Conservation (phyloP, 305 asterid genomes). For the Stenogyne calaminthoides region DNA sequence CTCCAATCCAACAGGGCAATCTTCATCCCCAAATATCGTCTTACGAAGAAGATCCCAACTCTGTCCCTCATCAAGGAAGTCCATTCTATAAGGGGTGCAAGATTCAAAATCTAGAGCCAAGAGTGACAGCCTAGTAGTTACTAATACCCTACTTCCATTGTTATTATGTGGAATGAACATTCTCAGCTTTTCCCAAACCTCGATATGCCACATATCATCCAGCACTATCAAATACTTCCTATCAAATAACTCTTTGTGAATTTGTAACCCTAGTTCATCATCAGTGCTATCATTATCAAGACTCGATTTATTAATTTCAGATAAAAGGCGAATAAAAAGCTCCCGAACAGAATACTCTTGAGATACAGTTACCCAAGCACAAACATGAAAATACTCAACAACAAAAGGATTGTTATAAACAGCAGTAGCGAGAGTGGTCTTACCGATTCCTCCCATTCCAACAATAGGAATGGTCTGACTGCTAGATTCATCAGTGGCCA, state of each 20-base stretch:
- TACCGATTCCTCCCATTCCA: slow-evolving; percentile 21
- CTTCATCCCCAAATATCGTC: background rate
- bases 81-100: slow-evolving; percentile 9
- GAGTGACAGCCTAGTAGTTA: slow-evolving; percentile 27
- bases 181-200: slow-evolving; percentile 5
- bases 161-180: background rate
- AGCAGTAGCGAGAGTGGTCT: slow-evolving; percentile 8
- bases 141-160: slow-evolving; percentile 19
- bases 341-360: background rate
- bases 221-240: slow-evolving; percentile 21
- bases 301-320: background rate
- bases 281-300: background rate
- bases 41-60: slow-evolving; percentile 25
- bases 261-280: slow-evolving; percentile 2
- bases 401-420: background rate
- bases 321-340: slow-evolving; percentile 1
- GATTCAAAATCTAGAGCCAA: slow-evolving; percentile 13
- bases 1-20: background rate
- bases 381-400: slow-evolving; percentile 2
- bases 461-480: slow-evolving; percentile 17
- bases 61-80: background rate
- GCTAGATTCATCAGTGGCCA: background rate
- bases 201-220: slow-evolving; percentile 24
- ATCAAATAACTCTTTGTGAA: slow-evolving; percentile 21
- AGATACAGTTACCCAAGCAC: background rate